Evolutionary conservation across 164 flowering plant species (phyloP).

Genomic region (Tetrastigma voinierianum): DNA sequence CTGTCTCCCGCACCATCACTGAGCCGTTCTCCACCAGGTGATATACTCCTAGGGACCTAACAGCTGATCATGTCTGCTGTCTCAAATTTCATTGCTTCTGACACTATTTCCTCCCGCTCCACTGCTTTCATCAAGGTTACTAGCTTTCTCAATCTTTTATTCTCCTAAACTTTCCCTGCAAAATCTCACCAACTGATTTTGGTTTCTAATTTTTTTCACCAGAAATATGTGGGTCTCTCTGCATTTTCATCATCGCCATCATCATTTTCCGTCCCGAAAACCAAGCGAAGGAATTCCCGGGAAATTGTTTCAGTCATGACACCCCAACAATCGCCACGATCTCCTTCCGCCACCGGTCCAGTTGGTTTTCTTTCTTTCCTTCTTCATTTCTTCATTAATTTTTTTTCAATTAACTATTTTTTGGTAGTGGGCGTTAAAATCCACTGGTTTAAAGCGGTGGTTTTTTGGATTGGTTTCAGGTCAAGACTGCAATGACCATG

Average conservation of each 20-base stretch:
- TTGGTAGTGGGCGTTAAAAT: not conserved
- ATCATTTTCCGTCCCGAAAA: slow-evolving; percentile 26
- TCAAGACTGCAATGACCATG: slow-evolving; percentile 91
- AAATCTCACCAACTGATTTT: not conserved
- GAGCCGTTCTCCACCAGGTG: too few species aligned
- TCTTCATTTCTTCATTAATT: not conserved
- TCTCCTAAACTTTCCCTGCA: too few species aligned
- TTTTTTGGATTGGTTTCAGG: slow-evolving; percentile 38
- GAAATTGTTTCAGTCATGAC: slow-evolving; percentile 74
- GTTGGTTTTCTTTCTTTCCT: slow-evolving; percentile 32
- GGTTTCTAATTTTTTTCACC: slow-evolving; percentile 3
- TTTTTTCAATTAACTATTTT: not conserved
- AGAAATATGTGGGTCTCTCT: slow-evolving; percentile 50
- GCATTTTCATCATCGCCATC: slow-evolving; percentile 35
- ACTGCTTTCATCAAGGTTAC: slow-evolving; percentile 8
- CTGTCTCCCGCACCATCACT: too few species aligned
- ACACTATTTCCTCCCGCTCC: slow-evolving; percentile 13
- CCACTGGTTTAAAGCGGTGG: slow-evolving; percentile 1
- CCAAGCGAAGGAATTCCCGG: slow-evolving; percentile 36
- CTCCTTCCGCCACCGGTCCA: slow-evolving; percentile 84
- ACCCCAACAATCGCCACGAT: slow-evolving; percentile 69
- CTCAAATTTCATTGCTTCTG: slow-evolving; percentile 15
- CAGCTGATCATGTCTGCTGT: too few species aligned
- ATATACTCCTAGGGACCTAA: too few species aligned
- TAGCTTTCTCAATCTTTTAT: too few species aligned